Conservation (phyloP, 139 green algal species). For the Tetradesmus lagerheimii region DNA sequence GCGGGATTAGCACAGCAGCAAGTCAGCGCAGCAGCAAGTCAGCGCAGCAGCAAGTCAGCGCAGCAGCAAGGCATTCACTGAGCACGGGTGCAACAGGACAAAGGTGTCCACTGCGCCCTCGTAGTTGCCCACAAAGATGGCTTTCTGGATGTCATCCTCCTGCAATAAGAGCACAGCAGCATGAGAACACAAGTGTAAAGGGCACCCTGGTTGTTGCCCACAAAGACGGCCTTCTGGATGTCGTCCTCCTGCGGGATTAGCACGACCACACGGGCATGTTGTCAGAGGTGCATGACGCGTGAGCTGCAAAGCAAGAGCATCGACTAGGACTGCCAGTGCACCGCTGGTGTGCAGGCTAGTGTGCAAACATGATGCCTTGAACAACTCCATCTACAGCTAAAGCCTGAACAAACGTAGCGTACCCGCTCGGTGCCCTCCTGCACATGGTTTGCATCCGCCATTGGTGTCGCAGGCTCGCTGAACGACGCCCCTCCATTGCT, state of each 20-base stretch:
- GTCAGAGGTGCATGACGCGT: too few relatives aligned
- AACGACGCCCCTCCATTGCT: not conserved
- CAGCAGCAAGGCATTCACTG: too few relatives aligned
- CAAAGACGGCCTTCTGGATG: conserved; percentile 89
- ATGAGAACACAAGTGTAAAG: conserved; percentile 77
- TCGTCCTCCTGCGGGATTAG: conserved; percentile 79
- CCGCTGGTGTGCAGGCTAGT: too few relatives aligned
- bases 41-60: too few relatives aligned
- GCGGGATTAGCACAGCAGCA: conserved; percentile 11
- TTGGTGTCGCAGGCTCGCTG: conserved; percentile 34
- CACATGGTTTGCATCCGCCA: conserved; percentile 37
- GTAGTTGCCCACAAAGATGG: conserved; percentile 94
- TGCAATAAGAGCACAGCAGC: not conserved
- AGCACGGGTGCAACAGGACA: too few relatives aligned
- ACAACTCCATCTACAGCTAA: too few relatives aligned
- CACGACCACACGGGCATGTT: too few relatives aligned
- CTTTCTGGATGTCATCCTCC: conserved; percentile 86
- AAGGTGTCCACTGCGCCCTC: conserved; percentile 85
- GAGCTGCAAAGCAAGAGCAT: too few relatives aligned
- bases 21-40: too few relatives aligned
- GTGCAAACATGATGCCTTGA: too few relatives aligned
- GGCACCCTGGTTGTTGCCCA: conserved; percentile 90
- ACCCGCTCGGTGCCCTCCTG: conserved; percentile 34
- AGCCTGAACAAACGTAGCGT: not conserved
- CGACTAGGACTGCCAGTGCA: too few relatives aligned